These are phyloP conservation scores for Aspergillus fischeri DNA, from an alignment of 2,329 filamentous ascomycete genomes.

Conservation along the genomic window DNA sequence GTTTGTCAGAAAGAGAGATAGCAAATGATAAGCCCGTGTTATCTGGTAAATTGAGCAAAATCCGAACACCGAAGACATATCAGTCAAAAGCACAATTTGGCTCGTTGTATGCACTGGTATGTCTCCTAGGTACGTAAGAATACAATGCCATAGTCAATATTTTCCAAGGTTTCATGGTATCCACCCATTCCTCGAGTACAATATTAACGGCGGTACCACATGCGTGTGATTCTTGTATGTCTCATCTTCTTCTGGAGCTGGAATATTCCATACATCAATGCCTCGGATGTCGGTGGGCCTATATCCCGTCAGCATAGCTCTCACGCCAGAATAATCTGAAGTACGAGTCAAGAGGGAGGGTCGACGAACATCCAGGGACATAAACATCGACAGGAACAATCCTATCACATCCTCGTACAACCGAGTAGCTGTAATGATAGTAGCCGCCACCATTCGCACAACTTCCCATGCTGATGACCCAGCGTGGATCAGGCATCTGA, in stretches of 20 bases:
- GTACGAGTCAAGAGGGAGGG: neutral
- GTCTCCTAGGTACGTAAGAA: neutral
- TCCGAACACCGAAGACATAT: neutral
- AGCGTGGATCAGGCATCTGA: slow-evolving; percentile 90
- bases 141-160: neutral
- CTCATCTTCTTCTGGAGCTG: slow-evolving; percentile 78
- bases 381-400: slow-evolving; percentile 83
- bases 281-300: slow-evolving; percentile 53
- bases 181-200: neutral
- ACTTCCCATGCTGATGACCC: slow-evolving; percentile 82
- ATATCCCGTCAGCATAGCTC: slow-evolving; percentile 4
- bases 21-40: neutral
- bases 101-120: neutral
- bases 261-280: slow-evolving; percentile 64
- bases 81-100: neutral
- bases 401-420: slow-evolving; percentile 71
- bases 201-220: slow-evolving; percentile 53
- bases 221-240: slow-evolving; percentile 51
- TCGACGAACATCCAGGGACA: slow-evolving; percentile 70
- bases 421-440: slow-evolving; percentile 82
- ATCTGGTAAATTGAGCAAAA: neutral
- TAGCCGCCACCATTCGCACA: slow-evolving; percentile 84
- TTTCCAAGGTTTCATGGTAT: neutral
- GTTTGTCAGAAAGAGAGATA: neutral
- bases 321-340: slow-evolving; percentile 9